Base-by-base conservation (phyloP, 306 rosid genomes). In the Hylodesmum podocarpum region DNA sequence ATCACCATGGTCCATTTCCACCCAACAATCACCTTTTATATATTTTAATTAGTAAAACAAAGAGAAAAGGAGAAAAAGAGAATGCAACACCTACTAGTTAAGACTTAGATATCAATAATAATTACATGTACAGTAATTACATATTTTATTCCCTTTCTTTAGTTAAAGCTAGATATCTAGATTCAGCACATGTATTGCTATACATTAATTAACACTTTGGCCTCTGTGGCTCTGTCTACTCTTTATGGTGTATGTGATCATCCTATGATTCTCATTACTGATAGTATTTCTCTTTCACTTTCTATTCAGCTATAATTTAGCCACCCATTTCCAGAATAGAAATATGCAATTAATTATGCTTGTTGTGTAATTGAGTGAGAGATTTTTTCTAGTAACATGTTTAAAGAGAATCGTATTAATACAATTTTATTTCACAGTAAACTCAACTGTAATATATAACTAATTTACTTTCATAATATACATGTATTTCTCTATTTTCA, bases 141-240 rank as follows among this genome's bases (percentile, higher is more conserved):
- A 55, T 66, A 58, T n/a, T 11, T 69, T 47, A 61, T 61, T 70
- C 44, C 21, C 66, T 70, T 63, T 77, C 22, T 53, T 82, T 18
- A 70, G 77, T 82, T 75, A 77, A 77, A 87, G 80, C 54, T 70
- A 72, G 82, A 59, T 83, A 78, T 85, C 51, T 75, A 78, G 86
- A 84, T 86, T 63, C 83, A 39, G 59, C 46, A 14, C 64, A 62
- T 36, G 46, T 37, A 75, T 69, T 73, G 34, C 76, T 63, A 31
- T 63, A 78, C 53, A 29, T 73, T 57, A 54, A 25, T 59, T 11
- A 70, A 76, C 65, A 40, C 19, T 72, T 72, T 80, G 44, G 18
- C 66, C 73, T 31, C 47, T 11, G 3, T 62, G 18, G 61, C 73
- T 31, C 47, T 11, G 3, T 62, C 54, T 62, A 53, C 51, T 51